Base-by-base conservation (phyloP, 352 stramenopile species). In the Phytophthora idaei region DNA sequence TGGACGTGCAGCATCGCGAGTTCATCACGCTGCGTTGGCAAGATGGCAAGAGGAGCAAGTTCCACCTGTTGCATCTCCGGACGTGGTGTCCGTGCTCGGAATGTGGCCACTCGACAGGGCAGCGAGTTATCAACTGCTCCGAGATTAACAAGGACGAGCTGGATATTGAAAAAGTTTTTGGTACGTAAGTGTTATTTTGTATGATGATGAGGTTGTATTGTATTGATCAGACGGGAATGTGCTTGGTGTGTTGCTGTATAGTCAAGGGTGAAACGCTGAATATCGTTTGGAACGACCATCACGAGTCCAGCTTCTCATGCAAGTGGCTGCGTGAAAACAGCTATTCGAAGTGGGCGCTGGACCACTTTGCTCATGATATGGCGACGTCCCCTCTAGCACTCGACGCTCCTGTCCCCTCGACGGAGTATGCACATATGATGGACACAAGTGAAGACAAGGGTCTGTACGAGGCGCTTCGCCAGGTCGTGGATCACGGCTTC, bases 11-110 rank as follows among this genome's bases (percentile, higher is more conserved):
- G 51, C 65, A 82, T 25, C 81, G 78, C 39, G 85, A 94, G 57
- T 88, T 85, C 63, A 88, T 95, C 34, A 80, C 78, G 49, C 73
- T 95, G 62, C 85, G 86, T 42, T 95, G 87, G 87, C 82, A 81
- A 54, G 85, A 95, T 45, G 87, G 80, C 12, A 80, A 76, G 34
- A 66, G 65, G 21, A 92, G 84, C 55, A 87, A 83, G 47, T 93
- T 89, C 60, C 84, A 95, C 39, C 61, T 92, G 36, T 57, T 91
- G 44, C 87, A 95, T 57, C 55, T 95, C 51, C 85, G 87, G 47
- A 74, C 87, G 51, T 95, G 87, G 85, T 95, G 87, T 37, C 61
- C 74, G 54, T 95, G 87, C 36, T 59, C 80, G 0, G 50, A 80
- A 55, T 95, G 87, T 58, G 80, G 90, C 57, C 86, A 94, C 54